These are phyloP conservation scores for Phytophthora kernoviae DNA, from an alignment of 352 stramenopile species.

Conservation along the genomic window DNA sequence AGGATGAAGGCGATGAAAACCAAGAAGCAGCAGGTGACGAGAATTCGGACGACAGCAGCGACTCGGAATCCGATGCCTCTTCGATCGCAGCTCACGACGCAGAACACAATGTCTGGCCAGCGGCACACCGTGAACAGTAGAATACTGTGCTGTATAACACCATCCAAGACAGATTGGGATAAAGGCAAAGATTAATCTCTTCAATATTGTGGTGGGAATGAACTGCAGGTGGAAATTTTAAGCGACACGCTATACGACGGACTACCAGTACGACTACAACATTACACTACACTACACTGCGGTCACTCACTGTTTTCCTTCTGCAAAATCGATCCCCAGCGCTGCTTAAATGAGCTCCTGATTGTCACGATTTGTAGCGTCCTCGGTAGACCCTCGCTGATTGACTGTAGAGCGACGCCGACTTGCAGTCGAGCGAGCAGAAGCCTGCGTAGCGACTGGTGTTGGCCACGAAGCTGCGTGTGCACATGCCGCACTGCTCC, in stretches of 20 bases:
- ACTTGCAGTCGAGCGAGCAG: constrained; percentile 84
- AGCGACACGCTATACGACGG: neutral
- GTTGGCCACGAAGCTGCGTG: constrained; percentile 56
- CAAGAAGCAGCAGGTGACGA: constrained; percentile 20
- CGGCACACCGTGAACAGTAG: constrained; percentile 11
- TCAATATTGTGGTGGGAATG: neutral
- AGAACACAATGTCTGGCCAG: constrained; percentile 30
- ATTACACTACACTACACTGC: neutral
- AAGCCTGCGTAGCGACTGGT: constrained; percentile 62
- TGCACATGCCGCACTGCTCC: constrained; percentile 62
- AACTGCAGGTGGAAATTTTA: neutral
- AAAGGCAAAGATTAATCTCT: neutral
- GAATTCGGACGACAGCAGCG: constrained; percentile 16
- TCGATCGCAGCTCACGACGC: constrained; percentile 20
- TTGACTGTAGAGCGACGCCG: constrained; percentile 57
- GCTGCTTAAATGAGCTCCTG: constrained; percentile 4
- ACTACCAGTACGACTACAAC: neutral
- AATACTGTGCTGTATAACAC: constrained; percentile 3
- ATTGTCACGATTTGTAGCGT: constrained; percentile 31
- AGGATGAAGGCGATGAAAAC: constrained; percentile 20
- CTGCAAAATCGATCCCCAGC: neutral
- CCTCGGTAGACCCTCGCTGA: constrained; percentile 35
- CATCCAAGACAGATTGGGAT: neutral
- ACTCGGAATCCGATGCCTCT: constrained; percentile 24
- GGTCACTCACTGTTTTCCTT: neutral